Evolutionary conservation across 2,329 filamentous ascomycete species (phyloP).

Genomic region (Dothideomycetes sp.): DNA sequence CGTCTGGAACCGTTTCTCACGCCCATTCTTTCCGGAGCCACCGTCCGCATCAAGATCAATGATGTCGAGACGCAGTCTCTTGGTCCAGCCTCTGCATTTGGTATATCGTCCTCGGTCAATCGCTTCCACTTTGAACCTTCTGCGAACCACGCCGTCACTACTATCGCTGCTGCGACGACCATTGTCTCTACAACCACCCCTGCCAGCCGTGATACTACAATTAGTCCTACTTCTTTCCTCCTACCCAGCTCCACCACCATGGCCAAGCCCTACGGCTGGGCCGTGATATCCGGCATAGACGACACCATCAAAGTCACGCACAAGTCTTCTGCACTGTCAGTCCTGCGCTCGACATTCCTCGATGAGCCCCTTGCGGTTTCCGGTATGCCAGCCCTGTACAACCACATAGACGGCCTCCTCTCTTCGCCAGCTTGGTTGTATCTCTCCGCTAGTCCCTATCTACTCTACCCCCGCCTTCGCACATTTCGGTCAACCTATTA

Average conservation of each 20-base stretch:
- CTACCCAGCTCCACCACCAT: constrained; percentile 46
- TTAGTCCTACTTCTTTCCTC: constrained; percentile 2
- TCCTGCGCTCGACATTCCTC: constrained; percentile 74
- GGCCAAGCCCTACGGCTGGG: constrained; percentile 70
- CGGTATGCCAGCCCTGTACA: constrained; percentile 81
- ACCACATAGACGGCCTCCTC: constrained; percentile 45
- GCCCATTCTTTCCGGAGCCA: constrained; percentile 61
- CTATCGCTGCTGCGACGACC: constrained; percentile 10
- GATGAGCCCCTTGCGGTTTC: constrained; percentile 58
- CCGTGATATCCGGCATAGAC: constrained; percentile 79
- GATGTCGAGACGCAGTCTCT: constrained; percentile 35
- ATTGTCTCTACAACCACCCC: constrained; percentile 30
- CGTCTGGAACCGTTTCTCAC: constrained; percentile 17
- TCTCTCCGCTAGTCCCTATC: constrained; percentile 86
- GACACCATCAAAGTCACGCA: constrained; percentile 91
- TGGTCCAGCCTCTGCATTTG: constrained; percentile 21
- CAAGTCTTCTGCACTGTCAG: constrained; percentile 68
- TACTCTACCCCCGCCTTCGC: constrained; percentile 78
- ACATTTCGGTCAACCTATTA: constrained; percentile 62
- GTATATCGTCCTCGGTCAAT: constrained; percentile 12
- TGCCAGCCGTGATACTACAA: not conserved
- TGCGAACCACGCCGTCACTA: constrained; percentile 18
- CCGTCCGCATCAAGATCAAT: constrained; percentile 57
- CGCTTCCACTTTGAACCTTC: constrained; percentile 15
- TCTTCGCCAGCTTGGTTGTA: constrained; percentile 75